Base-by-base conservation (phyloP, 305 asterid genomes). In the Solanum hybrid region DNA sequence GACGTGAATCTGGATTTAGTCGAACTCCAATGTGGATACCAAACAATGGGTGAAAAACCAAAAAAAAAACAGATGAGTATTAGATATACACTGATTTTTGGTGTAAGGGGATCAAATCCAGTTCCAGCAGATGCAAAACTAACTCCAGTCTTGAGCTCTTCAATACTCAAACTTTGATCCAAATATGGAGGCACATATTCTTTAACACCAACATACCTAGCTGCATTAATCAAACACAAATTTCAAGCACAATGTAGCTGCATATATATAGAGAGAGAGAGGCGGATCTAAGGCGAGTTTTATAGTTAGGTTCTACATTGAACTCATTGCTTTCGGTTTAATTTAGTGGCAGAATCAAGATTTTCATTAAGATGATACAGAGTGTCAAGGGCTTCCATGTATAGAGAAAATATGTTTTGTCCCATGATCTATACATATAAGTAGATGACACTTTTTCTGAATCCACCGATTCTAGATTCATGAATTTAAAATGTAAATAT, bases 61-160 rank as follows among this genome's bases (percentile, higher is more conserved):
- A 34, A 35, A 46, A 46, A 46, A 46, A 13, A 13, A 46, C 20
- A 46, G 86, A 61, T 39, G 90, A 91, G 61, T 26, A 90, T 89
- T 18, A 78, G 86, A 95, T 97, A 35, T 87, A 87, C 89, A 87
- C 89, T 51, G 64, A 51, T 51, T 51, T 64, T 31, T 11, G 98
- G 91, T 6, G 99, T 96, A n/a, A 95, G 96, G 20, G 97, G 97
- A 93, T 97, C 99, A 89, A 89, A 96, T 76, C 99, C 98, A 36
- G 97, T 93, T 89, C 97, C 98, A 7, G 99, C 98, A n/a, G 98
- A 97, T 36, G 98, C 99, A 87, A 97, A 97, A 90, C 97, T 95
- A 92, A 97, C 98, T 75, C 99, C 99, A 87, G 83, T 96, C 67
- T 89, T 88, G 73, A 95, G 95, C 26, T 97, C 99, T 12, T 95